Evolutionary conservation across 2,329 filamentous ascomycete species (phyloP), one percentile per base, ranked within the genome.

Genomic region (Talaromyces amestolkiae): DNA sequence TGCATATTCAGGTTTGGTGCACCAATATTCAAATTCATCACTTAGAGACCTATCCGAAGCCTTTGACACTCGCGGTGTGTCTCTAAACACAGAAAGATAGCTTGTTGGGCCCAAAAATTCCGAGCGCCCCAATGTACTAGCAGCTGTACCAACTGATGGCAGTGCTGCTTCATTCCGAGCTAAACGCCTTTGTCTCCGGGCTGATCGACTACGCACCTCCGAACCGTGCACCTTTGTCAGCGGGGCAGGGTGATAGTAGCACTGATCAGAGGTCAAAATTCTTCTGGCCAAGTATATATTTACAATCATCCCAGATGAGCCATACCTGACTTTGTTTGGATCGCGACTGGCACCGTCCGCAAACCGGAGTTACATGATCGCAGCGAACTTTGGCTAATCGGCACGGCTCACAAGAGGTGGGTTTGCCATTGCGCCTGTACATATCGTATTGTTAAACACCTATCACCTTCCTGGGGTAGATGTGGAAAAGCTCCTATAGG

Each of bases 341-440:
- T 49, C 58, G 35, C 37, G 58, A 43, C 17, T 61, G 39, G n/a
- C 58, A 61, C 41, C 58, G 37, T 49, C 58, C 27, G 8, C 60
- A 78, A 7, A 75, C 68, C 2, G 76, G 76, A 49, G 72, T 69
- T 11, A 68, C 71, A 65, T 78, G 75, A 54, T 76, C 75, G 66
- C 75, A 77, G 53, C 72, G 73, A 56, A 77, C 68, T 65, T 78
- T 77, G 17, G 75, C 71, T 64, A 74, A 74, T 35, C 76, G 73
- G 64, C 76, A 78, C 15, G 76, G 75, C 65, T 78, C 74, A 60
- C 76, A 78, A 9, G 75, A 77, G 58, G 75, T 74, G 15, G 73
- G 67, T 33, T 73, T 70, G 27, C 76, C 75, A 70, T 77, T 78
- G 47, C 72, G 73, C 49, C 24, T 53, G 3, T 53, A 53, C 49